A percentile compares a stretch with the other conserved stretches of the same genome.
Evolutionary conservation across 2,329 filamentous ascomycete genomes (phyloP).

Genomic region (Cladophialophora immunda): DNA sequence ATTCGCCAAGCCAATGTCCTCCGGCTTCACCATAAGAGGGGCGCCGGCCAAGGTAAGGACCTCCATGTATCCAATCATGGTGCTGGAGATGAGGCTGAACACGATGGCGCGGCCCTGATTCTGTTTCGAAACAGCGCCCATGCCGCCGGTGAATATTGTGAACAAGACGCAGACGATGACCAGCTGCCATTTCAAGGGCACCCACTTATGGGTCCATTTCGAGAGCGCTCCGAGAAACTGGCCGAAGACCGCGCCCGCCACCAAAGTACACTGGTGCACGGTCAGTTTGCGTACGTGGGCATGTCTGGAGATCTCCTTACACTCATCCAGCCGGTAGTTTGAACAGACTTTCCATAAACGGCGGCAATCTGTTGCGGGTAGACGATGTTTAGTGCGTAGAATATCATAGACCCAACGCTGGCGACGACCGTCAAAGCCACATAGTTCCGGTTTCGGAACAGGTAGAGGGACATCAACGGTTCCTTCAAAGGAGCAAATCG

Average conservation of each 20-base stretch:
- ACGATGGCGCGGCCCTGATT: too few relatives aligned
- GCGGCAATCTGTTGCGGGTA: conserved; percentile 55
- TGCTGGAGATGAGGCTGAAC: too few relatives aligned
- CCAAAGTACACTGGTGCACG: not conserved
- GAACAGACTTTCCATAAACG: conserved; percentile 50
- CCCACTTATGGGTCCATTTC: conserved; percentile 37
- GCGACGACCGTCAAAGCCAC: conserved; percentile 47
- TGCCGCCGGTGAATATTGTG: conserved; percentile 36
- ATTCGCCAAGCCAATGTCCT: conserved; percentile 8
- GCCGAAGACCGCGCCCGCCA: not conserved
- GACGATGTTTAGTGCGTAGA: conserved; percentile 55
- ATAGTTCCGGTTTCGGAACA: conserved; percentile 54
- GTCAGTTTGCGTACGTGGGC: too few relatives aligned
- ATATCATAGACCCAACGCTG: conserved; percentile 55
- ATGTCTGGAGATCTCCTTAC: too few relatives aligned
- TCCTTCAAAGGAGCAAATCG: conserved; percentile 41
- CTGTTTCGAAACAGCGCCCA: too few relatives aligned
- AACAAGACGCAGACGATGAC: conserved; percentile 37
- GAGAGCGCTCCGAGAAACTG: not conserved
- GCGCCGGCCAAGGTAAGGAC: conserved; percentile 42
- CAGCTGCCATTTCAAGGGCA: conserved; percentile 40
- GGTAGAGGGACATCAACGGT: conserved; percentile 52
- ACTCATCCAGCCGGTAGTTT: conserved; percentile 51
- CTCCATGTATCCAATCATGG: conserved; percentile 14
- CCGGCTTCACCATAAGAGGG: conserved; percentile 67